These are phyloP conservation scores for Aspergillus japonicus DNA, from an alignment of 2,329 filamentous ascomycete genomes.

Conservation along the genomic window DNA sequence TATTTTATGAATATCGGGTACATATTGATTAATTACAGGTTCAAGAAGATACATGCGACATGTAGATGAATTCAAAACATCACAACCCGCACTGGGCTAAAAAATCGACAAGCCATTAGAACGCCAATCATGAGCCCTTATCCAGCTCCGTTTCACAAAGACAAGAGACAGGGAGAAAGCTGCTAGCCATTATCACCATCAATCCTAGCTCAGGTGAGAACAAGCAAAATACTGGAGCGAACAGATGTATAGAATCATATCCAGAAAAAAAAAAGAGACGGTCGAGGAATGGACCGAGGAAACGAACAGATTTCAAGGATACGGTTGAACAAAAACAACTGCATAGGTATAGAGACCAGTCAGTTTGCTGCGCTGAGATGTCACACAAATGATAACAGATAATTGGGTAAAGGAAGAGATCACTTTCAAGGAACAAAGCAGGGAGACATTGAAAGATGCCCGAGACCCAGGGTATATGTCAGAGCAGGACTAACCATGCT, in stretches of 20 bases:
- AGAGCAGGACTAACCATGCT: conserved; percentile 11
- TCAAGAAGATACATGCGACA: conserved; percentile 10
- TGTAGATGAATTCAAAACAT: conserved; percentile 9
- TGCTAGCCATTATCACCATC: conserved; percentile 8
- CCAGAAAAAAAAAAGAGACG: conserved; percentile 11
- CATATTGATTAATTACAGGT: conserved; percentile 4
- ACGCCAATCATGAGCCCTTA: conserved; percentile 11
- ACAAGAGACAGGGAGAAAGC: conserved; percentile 10
- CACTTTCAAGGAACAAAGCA: background rate
- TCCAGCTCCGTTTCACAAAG: conserved; percentile 6
- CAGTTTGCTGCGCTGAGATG: background rate
- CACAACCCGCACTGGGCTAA: conserved; percentile 2
- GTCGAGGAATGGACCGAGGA: background rate
- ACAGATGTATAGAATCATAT: conserved; percentile 9
- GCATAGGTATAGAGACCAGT: background rate
- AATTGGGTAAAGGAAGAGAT: background rate
- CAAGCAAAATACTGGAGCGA: background rate
- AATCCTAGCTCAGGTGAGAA: background rate
- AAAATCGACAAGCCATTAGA: conserved; percentile 3
- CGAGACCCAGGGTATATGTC: too few species aligned
- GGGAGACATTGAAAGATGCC: background rate
- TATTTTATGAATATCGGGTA: conserved; percentile 5
- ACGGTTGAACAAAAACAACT: background rate
- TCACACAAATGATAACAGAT: background rate
- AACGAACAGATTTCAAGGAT: background rate